Base-by-base conservation (phyloP, 306 rosid species). In the Vigna angularis region DNA sequence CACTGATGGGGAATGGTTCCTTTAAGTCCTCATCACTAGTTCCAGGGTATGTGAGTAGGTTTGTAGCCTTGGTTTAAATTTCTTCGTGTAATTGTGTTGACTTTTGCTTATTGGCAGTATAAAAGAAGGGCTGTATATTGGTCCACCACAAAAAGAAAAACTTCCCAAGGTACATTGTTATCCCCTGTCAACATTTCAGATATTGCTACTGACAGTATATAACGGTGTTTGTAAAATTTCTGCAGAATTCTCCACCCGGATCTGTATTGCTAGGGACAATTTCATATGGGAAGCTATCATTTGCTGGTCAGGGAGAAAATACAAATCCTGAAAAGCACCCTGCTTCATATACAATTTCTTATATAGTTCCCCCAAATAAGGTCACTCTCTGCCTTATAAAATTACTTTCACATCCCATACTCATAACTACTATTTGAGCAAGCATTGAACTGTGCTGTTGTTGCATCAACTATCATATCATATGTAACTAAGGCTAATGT, bases 291-390 rank as follows among this genome's bases (percentile, higher is more conserved):
- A 92, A 91, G 78, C 86, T 87, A 30, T 81, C 93, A 4, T 74
- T 51, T 80, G 56, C 51, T 82, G 85, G 70, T 58, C 87, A 82
- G 16, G 90, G 72, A 61, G 88, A 86, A 70, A 83, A 73, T 53
- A 91, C 75, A 75, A 86, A 83, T 82, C 97, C 93, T 1, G 82
- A 76, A 61, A 91, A 91, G 86, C 86, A 88, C 82, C 98, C 98
- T 42, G 93, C 77, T 20, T 75, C 91, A 16, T 86, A 82, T 86
- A 88, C 40, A 55, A 84, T 95, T 74, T 87, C 91, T 69, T 95
- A 83, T 76, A 24, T 95, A 74, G 93, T 95, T 79, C 98, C 97
- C 38, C 98, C 98, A 4, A 93, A 89, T 84, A 95, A 93, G 98
- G 98, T 95, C 47, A 61, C 61, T 38, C 62, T 61, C 71, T 75